Conservation (phyloP, 2,329 filamentous ascomycete genomes). For the Blumeriella jaapii region DNA sequence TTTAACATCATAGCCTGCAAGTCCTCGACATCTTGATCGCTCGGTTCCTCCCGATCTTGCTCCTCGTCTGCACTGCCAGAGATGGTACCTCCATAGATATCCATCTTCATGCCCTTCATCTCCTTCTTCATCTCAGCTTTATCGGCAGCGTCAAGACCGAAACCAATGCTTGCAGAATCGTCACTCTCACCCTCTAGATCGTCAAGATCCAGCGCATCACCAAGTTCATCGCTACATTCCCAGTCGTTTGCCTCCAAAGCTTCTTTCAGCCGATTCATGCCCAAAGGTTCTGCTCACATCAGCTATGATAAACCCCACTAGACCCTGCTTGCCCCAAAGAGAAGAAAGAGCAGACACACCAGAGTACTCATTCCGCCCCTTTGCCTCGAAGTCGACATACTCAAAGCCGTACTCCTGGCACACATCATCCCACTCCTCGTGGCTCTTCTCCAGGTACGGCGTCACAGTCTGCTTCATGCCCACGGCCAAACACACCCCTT, state of each 20-base stretch:
- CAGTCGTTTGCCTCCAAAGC: slow-evolving; percentile 57
- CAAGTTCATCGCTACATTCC: slow-evolving; percentile 31
- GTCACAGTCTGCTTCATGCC: slow-evolving; percentile 33
- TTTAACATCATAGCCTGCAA: slow-evolving; percentile 53
- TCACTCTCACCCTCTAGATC: slow-evolving; percentile 27
- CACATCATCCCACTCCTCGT: slow-evolving; percentile 49
- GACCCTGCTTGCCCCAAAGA: no score
- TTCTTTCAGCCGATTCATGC: slow-evolving; percentile 46
- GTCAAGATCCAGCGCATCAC: slow-evolving; percentile 28
- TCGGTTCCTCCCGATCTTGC: slow-evolving; percentile 20
- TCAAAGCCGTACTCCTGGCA: slow-evolving; percentile 48
- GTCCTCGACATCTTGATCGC: slow-evolving; percentile 39
- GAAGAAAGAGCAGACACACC: slow-evolving; percentile 34
- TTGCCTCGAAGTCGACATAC: slow-evolving; percentile 44
- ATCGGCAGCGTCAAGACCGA: slow-evolving; percentile 22
- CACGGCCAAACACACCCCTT: slow-evolving; percentile 49
- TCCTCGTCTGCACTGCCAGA: slow-evolving; percentile 13
- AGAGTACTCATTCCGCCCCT: slow-evolving; percentile 45
- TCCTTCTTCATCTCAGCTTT: slow-evolving; percentile 28
- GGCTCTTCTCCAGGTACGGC: slow-evolving; percentile 28
- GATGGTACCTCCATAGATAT: slow-evolving; percentile 22
- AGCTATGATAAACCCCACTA: no score
- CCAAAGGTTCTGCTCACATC: slow-evolving; percentile 39
- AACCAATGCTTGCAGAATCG: slow-evolving; percentile 20
- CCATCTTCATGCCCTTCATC: slow-evolving; percentile 29